phyloP scores from a whole-genome alignment of 495 filamentous ascomycete genomes.

The Glutinoglossum americanum region DNA sequence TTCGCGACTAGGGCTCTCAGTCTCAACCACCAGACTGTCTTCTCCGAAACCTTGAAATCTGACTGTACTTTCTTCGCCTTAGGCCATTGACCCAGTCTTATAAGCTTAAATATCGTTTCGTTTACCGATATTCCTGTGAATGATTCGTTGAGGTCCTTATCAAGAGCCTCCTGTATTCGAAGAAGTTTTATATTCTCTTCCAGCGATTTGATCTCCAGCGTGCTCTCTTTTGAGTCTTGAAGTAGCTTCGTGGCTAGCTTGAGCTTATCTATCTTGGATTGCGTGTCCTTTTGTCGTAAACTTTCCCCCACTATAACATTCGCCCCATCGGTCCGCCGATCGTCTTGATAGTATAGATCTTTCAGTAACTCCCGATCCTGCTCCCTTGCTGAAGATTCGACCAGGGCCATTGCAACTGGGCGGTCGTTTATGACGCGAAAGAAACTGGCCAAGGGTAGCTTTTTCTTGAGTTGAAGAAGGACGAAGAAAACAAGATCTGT shows the following conservation, averaged over 20 bases:
- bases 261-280: slow-evolving; percentile 60
- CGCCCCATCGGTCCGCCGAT: slow-evolving; percentile 73
- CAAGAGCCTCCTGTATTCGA: slow-evolving; percentile 65
- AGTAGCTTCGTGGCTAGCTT: slow-evolving; percentile 61
- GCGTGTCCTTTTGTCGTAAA: slow-evolving; percentile 34
- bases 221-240: slow-evolving; percentile 59
- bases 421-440: slow-evolving; percentile 80
- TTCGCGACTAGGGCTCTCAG: slow-evolving; percentile 74
- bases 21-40: slow-evolving; percentile 74
- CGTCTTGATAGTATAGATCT: slow-evolving; percentile 94
- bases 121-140: slow-evolving; percentile 73
- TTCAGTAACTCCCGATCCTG: slow-evolving; percentile 73
- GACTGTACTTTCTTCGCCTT: slow-evolving; percentile 66
- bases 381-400: slow-evolving; percentile 58
- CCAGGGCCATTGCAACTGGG: slow-evolving; percentile 69
- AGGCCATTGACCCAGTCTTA: slow-evolving; percentile 51
- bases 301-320: slow-evolving; percentile 72
- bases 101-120: slow-evolving; percentile 70
- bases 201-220: slow-evolving; percentile 50
- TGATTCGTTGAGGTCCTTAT: slow-evolving; percentile 51
- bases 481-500: slow-evolving; percentile 82
- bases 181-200: slow-evolving; percentile 60
- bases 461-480: slow-evolving; percentile 71
- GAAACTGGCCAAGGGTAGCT: slow-evolving; percentile 73
- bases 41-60: slow-evolving; percentile 85